Conservation (phyloP, 2,329 filamentous ascomycete species). For the Dichotomopilus funicola region DNA sequence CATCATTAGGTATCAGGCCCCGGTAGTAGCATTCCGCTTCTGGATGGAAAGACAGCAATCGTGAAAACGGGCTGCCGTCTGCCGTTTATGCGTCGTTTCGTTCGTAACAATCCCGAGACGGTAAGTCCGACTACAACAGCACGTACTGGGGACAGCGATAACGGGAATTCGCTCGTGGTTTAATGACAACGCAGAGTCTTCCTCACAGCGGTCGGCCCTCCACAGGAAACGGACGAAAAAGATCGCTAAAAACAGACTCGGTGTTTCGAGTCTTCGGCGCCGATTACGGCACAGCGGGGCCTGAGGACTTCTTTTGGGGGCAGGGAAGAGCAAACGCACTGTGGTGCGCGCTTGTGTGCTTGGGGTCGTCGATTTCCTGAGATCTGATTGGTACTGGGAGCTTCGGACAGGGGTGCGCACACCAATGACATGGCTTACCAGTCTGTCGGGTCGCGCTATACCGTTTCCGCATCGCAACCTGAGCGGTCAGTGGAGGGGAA, state of each 20-base stretch:
- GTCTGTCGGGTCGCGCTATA: conserved; percentile 9
- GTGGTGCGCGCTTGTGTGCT: background rate
- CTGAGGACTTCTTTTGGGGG: background rate
- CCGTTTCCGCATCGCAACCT: background rate
- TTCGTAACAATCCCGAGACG: no score
- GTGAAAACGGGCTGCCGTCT: no score
- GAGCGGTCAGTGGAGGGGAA: background rate
- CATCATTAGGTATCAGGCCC: no score
- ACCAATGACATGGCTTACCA: conserved; percentile 2
- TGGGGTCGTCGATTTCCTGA: background rate
- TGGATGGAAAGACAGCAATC: no score
- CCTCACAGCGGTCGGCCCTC: no score
- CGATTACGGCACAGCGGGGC: conserved; percentile 12
- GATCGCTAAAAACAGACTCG: conserved; percentile 10
- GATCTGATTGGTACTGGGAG: conserved; percentile 4
- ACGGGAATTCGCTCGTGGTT: no score
- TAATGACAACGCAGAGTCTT: no score
- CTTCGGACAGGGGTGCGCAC: background rate
- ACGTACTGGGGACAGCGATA: no score
- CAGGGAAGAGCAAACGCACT: background rate
- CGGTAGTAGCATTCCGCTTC: no score
- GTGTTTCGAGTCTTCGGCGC: conserved; percentile 14
- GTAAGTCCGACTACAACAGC: no score
- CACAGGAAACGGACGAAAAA: background rate
- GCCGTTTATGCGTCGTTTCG: no score